Percentiles rank a stretch among this genome's conserved stretches.
Conservation (phyloP, 495 filamentous ascomycete genomes). For the Neurospora cerealis region DNA sequence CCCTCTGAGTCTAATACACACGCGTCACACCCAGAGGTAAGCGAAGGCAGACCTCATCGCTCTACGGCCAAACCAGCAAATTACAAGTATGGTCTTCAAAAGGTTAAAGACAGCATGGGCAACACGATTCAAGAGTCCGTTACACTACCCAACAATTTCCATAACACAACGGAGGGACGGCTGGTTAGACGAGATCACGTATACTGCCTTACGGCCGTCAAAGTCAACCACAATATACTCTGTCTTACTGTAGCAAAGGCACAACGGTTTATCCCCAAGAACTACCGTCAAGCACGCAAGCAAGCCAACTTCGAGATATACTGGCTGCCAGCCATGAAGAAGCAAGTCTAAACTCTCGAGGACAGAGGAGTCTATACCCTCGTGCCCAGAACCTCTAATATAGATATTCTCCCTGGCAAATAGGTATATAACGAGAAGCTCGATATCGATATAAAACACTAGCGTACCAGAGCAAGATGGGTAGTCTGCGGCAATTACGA, state of each 20-base stretch:
- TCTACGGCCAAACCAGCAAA: background rate
- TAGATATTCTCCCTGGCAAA: background rate
- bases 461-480: background rate
- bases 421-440: slow-evolving; percentile 2
- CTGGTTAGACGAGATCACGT: too few relatives aligned
- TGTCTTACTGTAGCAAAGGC: background rate
- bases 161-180: background rate
- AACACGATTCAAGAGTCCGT: background rate
- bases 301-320: background rate
- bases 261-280: slow-evolving; percentile 18
- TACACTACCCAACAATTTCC: background rate
- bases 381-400: background rate
- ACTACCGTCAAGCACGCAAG: slow-evolving; percentile 15
- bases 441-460: background rate
- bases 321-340: background rate
- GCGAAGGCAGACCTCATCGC: background rate
- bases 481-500: slow-evolving; percentile 1
- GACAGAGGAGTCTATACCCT: background rate
- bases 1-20: background rate
- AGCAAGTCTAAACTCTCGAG: background rate
- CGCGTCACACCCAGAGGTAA: background rate
- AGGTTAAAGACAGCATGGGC: background rate
- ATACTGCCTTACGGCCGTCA: background rate
- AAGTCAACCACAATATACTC: background rate
- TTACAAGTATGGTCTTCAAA: background rate